phyloP scores from a whole-genome alignment of 768 basidiomycete genomes.

The Asterophora lycoperdoides region DNA sequence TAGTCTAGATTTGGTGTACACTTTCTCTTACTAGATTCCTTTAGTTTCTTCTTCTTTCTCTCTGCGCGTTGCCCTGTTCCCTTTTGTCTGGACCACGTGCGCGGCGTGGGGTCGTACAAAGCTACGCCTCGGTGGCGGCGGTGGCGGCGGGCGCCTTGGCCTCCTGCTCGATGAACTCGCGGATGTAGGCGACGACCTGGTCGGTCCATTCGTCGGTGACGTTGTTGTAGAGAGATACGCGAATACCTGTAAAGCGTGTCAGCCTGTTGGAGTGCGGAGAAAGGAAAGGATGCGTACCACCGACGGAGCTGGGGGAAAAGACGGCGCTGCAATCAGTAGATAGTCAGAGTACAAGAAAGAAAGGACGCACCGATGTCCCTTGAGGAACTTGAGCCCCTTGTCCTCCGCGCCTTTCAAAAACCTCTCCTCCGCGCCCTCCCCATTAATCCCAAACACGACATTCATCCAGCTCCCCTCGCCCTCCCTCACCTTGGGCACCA shows the following conservation, averaged over 20 bases:
- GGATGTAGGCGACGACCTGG: slow-evolving; percentile 53
- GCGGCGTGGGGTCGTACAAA: too few species aligned
- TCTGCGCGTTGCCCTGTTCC: not conserved
- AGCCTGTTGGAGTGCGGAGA: not conserved
- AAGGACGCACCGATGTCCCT: slow-evolving; percentile 80
- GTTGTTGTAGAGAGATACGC: slow-evolving; percentile 88
- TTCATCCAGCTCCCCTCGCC: slow-evolving; percentile 95
- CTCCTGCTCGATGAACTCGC: slow-evolving; percentile 41
- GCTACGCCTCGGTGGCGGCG: slow-evolving; percentile 10
- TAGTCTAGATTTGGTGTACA: not conserved
- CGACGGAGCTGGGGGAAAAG: slow-evolving; percentile 50
- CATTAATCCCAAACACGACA: slow-evolving; percentile 75
- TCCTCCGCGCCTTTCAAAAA: slow-evolving; percentile 82
- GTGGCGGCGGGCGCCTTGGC: slow-evolving; percentile 7
- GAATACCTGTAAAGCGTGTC: slow-evolving; percentile 47
- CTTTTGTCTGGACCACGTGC: too few species aligned
- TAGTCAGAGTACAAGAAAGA: not conserved
- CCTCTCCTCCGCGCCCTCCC: slow-evolving; percentile 63
- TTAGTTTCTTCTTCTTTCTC: not conserved
- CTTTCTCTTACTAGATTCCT: not conserved
- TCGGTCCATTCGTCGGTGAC: slow-evolving; percentile 73
- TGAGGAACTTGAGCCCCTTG: slow-evolving; percentile 78
- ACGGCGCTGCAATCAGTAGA: too few species aligned
- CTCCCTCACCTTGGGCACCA: slow-evolving; percentile 65
- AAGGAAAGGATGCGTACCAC: slow-evolving; percentile 32